phyloP scores from a whole-genome alignment of 2,329 filamentous ascomycete genomes.

The Colletotrichum tanaceti region DNA sequence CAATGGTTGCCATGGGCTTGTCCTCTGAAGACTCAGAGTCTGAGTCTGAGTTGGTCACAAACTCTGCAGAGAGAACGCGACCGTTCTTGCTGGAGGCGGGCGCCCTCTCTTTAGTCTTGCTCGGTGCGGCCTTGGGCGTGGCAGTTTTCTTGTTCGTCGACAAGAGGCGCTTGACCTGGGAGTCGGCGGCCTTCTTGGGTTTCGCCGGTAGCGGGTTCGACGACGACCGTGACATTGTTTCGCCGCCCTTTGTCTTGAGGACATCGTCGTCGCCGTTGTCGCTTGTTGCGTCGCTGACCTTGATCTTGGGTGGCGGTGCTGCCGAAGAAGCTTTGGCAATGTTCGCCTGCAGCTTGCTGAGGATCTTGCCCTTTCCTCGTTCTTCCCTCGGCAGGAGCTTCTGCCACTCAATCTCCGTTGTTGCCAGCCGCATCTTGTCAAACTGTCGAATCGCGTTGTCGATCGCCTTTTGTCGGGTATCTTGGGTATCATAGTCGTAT shows the following conservation, averaged over 20 bases:
- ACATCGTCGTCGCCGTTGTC: slow-evolving; percentile 50
- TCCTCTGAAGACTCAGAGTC: slow-evolving; percentile 68
- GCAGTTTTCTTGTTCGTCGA: slow-evolving; percentile 48
- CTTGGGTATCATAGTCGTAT: slow-evolving; percentile 65
- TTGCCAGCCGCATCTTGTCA: slow-evolving; percentile 68
- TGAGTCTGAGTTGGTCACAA: slow-evolving; percentile 67
- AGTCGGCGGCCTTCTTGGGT: slow-evolving; percentile 67
- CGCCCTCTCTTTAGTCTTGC: slow-evolving; percentile 56
- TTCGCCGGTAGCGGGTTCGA: slow-evolving; percentile 64
- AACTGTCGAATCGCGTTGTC: slow-evolving; percentile 70
- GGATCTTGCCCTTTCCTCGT: slow-evolving; percentile 68
- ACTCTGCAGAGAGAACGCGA: slow-evolving; percentile 65
- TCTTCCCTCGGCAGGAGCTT: slow-evolving; percentile 68
- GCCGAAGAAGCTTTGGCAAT: slow-evolving; percentile 60
- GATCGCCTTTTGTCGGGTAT: slow-evolving; percentile 69
- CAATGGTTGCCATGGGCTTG: slow-evolving; percentile 54
- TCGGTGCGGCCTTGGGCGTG: slow-evolving; percentile 53
- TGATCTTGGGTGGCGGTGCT: slow-evolving; percentile 61
- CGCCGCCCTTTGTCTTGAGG: slow-evolving; percentile 52
- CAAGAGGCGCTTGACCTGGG: slow-evolving; percentile 67
- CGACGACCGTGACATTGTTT: slow-evolving; percentile 61
- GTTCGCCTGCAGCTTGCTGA: slow-evolving; percentile 71
- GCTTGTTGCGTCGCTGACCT: slow-evolving; percentile 55
- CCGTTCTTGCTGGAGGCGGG: slow-evolving; percentile 54
- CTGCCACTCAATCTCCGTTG: slow-evolving; percentile 70